Evolutionary conservation across 129 eudicot species (phyloP), one percentile per base, ranked within the genome.

Genomic region (Deinandra increscens): DNA sequence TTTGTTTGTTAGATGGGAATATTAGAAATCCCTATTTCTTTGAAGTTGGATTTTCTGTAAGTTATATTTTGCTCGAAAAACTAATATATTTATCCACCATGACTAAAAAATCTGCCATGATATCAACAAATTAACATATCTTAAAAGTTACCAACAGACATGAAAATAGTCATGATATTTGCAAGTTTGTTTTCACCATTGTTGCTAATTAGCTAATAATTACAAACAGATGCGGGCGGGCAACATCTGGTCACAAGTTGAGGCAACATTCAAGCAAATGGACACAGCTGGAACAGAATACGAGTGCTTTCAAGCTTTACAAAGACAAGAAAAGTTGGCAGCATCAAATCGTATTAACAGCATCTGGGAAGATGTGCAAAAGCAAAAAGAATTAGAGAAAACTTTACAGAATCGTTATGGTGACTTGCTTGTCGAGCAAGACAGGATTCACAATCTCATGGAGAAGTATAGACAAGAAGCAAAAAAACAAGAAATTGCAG

Each of bases 361-460:
- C 62, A 86, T 94, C 55, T 82, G 97, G 97, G 96, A 90, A 73
- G 97, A 94, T 53, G 95, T 89, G 10, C 97, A 94, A 82, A 89
- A 94, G 78, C 99, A 94, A 73, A 94, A 90, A 65, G 91, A 87
- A 58, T 80, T 94, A 13, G 99, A 94, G 75, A 87, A 75, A 66
- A 78, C 70, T 64, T 60, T 87, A 44, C 99, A 94, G 81, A 89
- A 82, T 51, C 85, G 88, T 2, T 94, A 87, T 55, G 96, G 96
- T 66, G 83, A 74, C 78, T 79, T 83, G 39, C 68, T 85, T 41
- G 73, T 66, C 2, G 93, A 89, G 78, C 83, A 81, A 75, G 96
- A 89, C 63, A 78, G 82, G 80, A 45, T 84, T 70, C 77, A 85
- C 72, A 54, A 44, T 64, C 64, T 82, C n/a, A 78, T 83, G 78